Percentiles rank a stretch among this genome's conserved stretches.
phyloP scores from a whole-genome alignment of 2,329 filamentous ascomycete genomes.

The Furcasterigmium sp. region DNA sequence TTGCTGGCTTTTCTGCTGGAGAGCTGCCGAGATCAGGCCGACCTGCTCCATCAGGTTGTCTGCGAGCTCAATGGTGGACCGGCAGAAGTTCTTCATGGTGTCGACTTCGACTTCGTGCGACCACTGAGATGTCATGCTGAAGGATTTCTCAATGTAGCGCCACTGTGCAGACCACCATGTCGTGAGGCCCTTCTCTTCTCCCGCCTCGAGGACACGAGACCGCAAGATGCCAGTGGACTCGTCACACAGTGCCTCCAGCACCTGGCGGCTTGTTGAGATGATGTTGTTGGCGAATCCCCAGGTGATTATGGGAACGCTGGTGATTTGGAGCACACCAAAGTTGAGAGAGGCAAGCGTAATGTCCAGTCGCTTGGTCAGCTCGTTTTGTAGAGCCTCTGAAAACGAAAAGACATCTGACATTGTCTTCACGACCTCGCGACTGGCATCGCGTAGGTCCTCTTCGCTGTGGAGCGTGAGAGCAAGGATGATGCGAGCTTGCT shows the following conservation, averaged over 20 bases:
- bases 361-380: conserved; percentile 39
- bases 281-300: conserved; percentile 55
- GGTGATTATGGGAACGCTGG: conserved; percentile 30
- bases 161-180: conserved; percentile 83
- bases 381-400: conserved; percentile 40
- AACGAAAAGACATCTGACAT: conserved; percentile 63
- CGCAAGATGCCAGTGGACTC: conserved; percentile 50
- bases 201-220: conserved; percentile 48
- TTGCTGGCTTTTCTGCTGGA: conserved; percentile 25
- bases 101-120: conserved; percentile 68
- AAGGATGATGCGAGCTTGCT: conserved; percentile 69
- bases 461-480: conserved; percentile 79
- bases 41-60: conserved; percentile 82
- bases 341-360: conserved; percentile 39
- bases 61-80: conserved; percentile 91
- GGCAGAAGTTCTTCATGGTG: conserved; percentile 86
- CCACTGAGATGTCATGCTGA: conserved; percentile 80
- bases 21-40: conserved; percentile 70
- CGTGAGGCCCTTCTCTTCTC: conserved; percentile 62
- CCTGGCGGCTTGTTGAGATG: conserved; percentile 51
- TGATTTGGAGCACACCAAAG: conserved; percentile 22
- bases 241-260: conserved; percentile 52
- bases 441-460: conserved; percentile 70
- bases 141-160: conserved; percentile 75
- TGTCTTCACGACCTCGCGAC: conserved; percentile 76